These are phyloP conservation scores for Boletus bicolor DNA, from an alignment of 768 basidiomycete species.

Conservation along the genomic window DNA sequence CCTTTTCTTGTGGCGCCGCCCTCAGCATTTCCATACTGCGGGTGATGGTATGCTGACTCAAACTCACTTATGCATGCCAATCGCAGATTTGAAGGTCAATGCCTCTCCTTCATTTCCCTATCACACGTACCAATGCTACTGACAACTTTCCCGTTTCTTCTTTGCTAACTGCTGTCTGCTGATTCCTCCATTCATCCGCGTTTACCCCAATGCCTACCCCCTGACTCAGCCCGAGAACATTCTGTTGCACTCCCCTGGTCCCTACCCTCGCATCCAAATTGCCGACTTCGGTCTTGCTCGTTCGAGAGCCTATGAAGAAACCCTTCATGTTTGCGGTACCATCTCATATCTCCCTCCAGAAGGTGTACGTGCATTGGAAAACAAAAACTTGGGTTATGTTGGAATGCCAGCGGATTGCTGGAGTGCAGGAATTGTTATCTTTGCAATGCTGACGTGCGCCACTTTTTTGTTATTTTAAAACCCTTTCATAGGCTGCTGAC, in stretches of 20 bases:
- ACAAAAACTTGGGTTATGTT: constrained; percentile 66
- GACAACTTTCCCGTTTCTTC: background rate
- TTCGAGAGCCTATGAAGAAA: constrained; percentile 74
- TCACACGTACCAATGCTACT: background rate
- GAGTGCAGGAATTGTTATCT: constrained; percentile 80
- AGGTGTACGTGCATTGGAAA: constrained; percentile 74
- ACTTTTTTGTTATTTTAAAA: background rate
- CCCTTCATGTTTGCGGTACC: constrained; percentile 84
- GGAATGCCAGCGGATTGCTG: constrained; percentile 91
- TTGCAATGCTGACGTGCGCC: constrained; percentile 79
- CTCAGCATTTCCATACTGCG: background rate
- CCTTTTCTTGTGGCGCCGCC: background rate
- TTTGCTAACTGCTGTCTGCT: background rate
- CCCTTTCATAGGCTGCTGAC: background rate
- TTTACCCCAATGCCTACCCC: background rate
- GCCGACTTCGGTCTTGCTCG: constrained; percentile 88
- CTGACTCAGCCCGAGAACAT: constrained; percentile 74
- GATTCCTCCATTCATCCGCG: background rate
- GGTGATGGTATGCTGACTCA: background rate
- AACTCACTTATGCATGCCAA: background rate
- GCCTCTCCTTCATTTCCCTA: background rate
- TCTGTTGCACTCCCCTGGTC: constrained; percentile 71
- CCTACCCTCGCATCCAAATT: constrained; percentile 80
- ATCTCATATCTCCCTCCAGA: constrained; percentile 85
- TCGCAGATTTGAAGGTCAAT: constrained; percentile 62